A percentile compares a stretch with the other conserved stretches of the same genome.
These are phyloP conservation scores for Solanum habrochaites DNA, from an alignment of 257 asterid species.

Conservation along the genomic window DNA sequence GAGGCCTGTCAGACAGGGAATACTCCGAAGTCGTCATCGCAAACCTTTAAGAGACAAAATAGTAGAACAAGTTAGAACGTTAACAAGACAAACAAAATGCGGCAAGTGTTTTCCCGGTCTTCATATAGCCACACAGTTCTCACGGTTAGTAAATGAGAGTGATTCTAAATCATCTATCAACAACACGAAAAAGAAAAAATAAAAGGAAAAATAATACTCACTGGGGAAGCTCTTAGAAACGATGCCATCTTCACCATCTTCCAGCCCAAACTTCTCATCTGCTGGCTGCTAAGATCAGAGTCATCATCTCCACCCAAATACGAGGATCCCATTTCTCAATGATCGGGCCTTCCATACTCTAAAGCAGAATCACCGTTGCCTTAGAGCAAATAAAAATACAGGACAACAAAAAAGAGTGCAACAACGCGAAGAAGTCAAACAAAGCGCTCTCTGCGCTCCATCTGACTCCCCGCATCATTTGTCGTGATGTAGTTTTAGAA, in stretches of 20 bases:
- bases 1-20: constrained; percentile 97
- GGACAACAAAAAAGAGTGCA: constrained; percentile 36
- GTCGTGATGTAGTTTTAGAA: constrained; percentile 14
- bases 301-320: constrained; percentile 87
- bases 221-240: constrained; percentile 67
- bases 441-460: constrained; percentile 60
- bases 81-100: background rate
- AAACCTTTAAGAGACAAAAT: constrained; percentile 41
- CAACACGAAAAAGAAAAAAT: background rate
- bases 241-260: constrained; percentile 54
- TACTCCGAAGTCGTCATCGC: constrained; percentile 98
- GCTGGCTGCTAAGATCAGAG: constrained; percentile 48
- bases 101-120: background rate
- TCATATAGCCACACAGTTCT: background rate
- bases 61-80: background rate
- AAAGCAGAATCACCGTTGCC: constrained; percentile 75
- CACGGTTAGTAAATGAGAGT: background rate
- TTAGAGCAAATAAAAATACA: constrained; percentile 66
- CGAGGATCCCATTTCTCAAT: constrained; percentile 79
- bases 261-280: constrained; percentile 54
- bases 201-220: constrained; percentile 21
- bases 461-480: constrained; percentile 76
- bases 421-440: constrained; percentile 40
- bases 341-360: constrained; percentile 85
- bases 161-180: background rate